phyloP scores from a whole-genome alignment of 768 basidiomycete genomes.

The Dacryopinax spathularia region DNA sequence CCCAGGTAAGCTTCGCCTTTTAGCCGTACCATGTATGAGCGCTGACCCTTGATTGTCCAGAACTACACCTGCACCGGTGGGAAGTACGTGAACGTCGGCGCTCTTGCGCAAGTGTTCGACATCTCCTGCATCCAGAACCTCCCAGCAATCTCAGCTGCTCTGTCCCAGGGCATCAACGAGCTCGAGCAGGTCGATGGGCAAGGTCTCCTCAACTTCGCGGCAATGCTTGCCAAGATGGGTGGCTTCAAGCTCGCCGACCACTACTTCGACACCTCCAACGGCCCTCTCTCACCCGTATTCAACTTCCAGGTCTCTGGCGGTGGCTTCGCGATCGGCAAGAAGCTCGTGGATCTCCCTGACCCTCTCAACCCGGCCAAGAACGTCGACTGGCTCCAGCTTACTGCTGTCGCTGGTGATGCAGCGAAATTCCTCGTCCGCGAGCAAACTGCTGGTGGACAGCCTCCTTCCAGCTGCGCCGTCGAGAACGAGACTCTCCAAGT shows the following conservation, averaged over 20 bases:
- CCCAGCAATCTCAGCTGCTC: slow-evolving; percentile 10
- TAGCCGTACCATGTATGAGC: neutral
- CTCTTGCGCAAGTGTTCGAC: slow-evolving; percentile 42
- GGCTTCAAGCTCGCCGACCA: slow-evolving; percentile 1
- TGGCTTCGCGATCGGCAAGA: slow-evolving; percentile 1
- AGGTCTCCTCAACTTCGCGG: neutral
- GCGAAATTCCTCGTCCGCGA: slow-evolving; percentile 40
- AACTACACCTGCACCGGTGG: neutral
- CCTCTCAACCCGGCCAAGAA: slow-evolving; percentile 20
- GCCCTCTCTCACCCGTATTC: neutral
- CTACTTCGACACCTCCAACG: neutral
- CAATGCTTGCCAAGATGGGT: neutral
- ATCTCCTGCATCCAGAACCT: slow-evolving; percentile 33
- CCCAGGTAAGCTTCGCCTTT: neutral
- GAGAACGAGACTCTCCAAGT: slow-evolving; percentile 18
- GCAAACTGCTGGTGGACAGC: slow-evolving; percentile 42
- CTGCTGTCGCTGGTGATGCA: slow-evolving; percentile 32
- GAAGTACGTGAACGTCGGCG: slow-evolving; percentile 14
- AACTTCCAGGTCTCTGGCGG: neutral
- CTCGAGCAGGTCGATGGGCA: neutral
- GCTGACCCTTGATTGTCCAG: neutral
- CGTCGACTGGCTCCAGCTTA: slow-evolving; percentile 44
- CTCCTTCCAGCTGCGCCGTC: slow-evolving; percentile 36
- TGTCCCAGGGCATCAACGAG: slow-evolving; percentile 10
- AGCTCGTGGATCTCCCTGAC: neutral